Percentiles rank a stretch among this genome's conserved stretches.
phyloP scores from a whole-genome alignment of 2,329 filamentous ascomycete genomes.

The Scorias spongiosa region DNA sequence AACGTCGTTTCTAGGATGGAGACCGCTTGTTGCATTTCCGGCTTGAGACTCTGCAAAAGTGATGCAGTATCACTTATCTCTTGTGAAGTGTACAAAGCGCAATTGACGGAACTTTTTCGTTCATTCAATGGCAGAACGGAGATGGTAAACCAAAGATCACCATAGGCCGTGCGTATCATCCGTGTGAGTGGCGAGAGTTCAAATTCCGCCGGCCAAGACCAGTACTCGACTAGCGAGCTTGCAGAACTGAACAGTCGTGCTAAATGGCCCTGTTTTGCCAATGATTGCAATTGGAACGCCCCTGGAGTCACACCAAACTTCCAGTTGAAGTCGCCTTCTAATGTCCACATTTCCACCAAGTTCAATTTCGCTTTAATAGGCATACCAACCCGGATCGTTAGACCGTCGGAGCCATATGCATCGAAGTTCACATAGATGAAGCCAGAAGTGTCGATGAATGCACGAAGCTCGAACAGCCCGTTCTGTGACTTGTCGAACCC shows the following conservation, averaged over 20 bases:
- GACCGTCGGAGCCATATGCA: slow-evolving; percentile 7
- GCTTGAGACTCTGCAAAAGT: neutral
- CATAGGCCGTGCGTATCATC: neutral
- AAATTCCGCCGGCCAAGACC: neutral
- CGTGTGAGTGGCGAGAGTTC: neutral
- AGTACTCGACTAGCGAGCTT: neutral
- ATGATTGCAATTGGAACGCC: neutral
- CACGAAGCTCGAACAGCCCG: slow-evolving; percentile 38
- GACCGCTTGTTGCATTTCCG: neutral
- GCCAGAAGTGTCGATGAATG: slow-evolving; percentile 36
- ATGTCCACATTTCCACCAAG: neutral
- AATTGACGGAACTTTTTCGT: neutral
- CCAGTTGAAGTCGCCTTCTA: neutral
- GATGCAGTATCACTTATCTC: neutral
- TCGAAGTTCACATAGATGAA: slow-evolving; percentile 47
- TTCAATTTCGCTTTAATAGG: neutral
- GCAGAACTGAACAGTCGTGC: neutral
- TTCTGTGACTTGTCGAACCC: slow-evolving; percentile 43
- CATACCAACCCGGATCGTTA: neutral
- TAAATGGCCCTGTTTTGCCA: neutral
- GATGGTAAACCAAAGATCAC: neutral
- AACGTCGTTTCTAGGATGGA: neutral
- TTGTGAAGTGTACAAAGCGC: neutral
- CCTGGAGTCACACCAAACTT: neutral
- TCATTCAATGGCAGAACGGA: neutral